Conservation (phyloP, 441 rosid genomes). For the Gossypium gossypioides region DNA sequence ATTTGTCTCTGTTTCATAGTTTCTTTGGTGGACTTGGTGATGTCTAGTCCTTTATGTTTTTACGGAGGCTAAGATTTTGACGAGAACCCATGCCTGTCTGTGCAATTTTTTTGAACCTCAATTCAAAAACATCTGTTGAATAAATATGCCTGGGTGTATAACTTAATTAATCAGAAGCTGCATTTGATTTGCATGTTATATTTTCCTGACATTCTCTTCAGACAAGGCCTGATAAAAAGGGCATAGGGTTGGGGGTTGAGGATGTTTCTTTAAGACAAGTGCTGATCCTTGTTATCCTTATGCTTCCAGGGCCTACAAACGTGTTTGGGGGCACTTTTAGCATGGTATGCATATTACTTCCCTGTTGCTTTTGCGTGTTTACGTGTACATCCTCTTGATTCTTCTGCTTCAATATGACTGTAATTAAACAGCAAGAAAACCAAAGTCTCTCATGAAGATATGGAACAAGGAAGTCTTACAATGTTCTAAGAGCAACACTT, state of each 20-base stretch:
- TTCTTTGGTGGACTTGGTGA: neutral
- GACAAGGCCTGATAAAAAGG: neutral
- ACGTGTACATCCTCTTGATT: neutral
- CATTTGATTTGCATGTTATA: neutral
- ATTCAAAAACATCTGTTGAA: neutral
- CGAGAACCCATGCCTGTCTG: neutral
- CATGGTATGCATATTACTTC: slow-evolving; percentile 31
- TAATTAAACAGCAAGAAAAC: neutral
- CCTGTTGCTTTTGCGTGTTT: neutral
- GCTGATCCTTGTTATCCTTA: slow-evolving; percentile 19
- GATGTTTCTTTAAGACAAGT: slow-evolving; percentile 5
- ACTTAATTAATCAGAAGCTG: neutral
- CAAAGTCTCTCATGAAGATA: neutral
- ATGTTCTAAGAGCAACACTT: neutral
- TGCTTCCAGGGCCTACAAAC: slow-evolving; percentile 48
- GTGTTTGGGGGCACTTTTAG: slow-evolving; percentile 41
- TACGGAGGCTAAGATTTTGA: neutral
- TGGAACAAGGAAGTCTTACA: neutral
- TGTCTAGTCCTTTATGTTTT: neutral
- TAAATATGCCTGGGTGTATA: neutral
- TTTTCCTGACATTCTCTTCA: neutral
- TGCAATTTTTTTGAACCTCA: neutral
- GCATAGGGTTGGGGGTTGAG: neutral
- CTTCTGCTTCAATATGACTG: neutral
- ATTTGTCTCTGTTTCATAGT: neutral